A percentile compares a stretch with the other conserved stretches of the same genome.
These are phyloP conservation scores for Epichloe brachyelytri DNA, from an alignment of 2,329 filamentous ascomycete genomes.

Conservation along the genomic window DNA sequence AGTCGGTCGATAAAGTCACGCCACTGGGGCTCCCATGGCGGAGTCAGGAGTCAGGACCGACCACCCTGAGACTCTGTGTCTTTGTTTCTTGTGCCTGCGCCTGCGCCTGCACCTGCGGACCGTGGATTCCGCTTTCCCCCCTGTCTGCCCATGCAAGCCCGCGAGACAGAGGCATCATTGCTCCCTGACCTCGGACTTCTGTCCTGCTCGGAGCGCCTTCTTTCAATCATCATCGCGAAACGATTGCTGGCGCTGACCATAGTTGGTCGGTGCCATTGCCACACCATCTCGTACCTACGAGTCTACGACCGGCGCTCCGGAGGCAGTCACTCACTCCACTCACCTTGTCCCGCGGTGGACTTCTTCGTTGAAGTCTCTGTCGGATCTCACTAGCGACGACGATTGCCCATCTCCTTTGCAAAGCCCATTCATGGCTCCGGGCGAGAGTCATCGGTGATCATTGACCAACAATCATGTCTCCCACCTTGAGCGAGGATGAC, in stretches of 20 bases:
- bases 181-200: not conserved
- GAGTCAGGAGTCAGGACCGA: not conserved
- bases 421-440: slow-evolving; percentile 4
- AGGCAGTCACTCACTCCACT: not conserved
- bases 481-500: slow-evolving; percentile 43
- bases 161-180: not conserved
- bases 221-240: not conserved
- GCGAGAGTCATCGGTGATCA: slow-evolving; percentile 23
- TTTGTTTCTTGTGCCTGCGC: not conserved
- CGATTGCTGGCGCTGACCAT: not conserved
- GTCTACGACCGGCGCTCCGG: not conserved
- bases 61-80: not conserved
- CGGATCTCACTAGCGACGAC: not conserved
- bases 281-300: not conserved
- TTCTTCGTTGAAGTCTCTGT: not conserved
- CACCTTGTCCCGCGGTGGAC: not conserved
- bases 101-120: not conserved
- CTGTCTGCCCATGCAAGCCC: not conserved
- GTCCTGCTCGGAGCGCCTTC: not conserved
- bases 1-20: slow-evolving; percentile 1
- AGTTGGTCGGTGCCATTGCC: not conserved
- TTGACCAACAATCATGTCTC: slow-evolving; percentile 45
- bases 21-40: slow-evolving; percentile 1
- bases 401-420: not conserved
- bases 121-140: not conserved